A percentile compares a stretch with the other conserved stretches of the same genome.
Evolutionary conservation across 176 grass and related monocot genomes (phyloP).

Genomic region (Phoenix roebelenii): DNA sequence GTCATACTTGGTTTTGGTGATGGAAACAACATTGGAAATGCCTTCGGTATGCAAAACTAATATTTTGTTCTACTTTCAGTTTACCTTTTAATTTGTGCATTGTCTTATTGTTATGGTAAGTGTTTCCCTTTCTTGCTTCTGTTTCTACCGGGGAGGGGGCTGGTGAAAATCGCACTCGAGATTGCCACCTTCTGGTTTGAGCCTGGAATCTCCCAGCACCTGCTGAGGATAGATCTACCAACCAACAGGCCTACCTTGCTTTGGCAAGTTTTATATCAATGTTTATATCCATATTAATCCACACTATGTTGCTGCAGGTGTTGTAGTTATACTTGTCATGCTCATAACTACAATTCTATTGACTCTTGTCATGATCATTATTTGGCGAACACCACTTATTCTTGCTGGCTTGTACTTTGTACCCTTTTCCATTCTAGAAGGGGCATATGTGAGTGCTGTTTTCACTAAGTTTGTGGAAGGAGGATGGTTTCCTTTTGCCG

Average conservation of each 20-base stretch:
- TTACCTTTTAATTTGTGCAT: neutral
- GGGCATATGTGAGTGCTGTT: conserved; percentile 49
- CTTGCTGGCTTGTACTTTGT: conserved; percentile 41
- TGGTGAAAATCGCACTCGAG: no score
- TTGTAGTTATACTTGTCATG: conserved; percentile 85
- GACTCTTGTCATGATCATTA: conserved; percentile 68
- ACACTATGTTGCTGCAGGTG: conserved; percentile 40
- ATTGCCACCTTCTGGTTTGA: no score
- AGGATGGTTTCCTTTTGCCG: conserved; percentile 68
- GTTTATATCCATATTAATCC: neutral
- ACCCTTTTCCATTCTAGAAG: conserved; percentile 55
- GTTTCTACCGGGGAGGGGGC: no score
- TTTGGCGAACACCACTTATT: conserved; percentile 45
- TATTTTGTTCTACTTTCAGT: no score
- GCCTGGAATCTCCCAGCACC: no score
- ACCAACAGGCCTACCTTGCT: no score
- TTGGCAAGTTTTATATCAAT: no score
- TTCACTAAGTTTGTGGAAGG: conserved; percentile 69
- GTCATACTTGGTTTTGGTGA: conserved; percentile 60
- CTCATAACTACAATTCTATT: conserved; percentile 78
- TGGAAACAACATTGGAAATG: conserved; percentile 76
- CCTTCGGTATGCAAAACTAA: conserved; percentile 40
- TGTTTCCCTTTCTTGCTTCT: neutral
- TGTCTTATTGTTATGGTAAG: neutral
- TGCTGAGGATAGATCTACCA: no score